These are phyloP conservation scores for Botrytis elliptica DNA, from an alignment of 2,329 filamentous ascomycete species.

Conservation along the genomic window DNA sequence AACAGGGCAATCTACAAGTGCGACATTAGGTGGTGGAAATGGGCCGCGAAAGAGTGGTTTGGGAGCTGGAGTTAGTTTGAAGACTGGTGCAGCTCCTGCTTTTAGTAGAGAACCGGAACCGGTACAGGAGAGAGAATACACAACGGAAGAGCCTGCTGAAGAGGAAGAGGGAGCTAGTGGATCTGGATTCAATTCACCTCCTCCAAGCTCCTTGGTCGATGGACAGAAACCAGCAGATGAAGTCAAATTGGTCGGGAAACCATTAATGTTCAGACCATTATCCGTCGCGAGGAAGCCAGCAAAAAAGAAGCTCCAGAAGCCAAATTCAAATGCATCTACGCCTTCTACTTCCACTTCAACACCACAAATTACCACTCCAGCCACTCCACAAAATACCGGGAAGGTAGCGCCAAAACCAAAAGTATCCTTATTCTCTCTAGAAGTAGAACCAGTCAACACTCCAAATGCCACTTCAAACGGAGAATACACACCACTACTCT, in stretches of 20 bases:
- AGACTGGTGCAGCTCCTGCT: conserved; percentile 78
- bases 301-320: conserved; percentile 56
- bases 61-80: conserved; percentile 65
- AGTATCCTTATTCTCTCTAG: conserved; percentile 68
- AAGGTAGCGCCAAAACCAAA: conserved; percentile 57
- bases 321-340: conserved; percentile 27
- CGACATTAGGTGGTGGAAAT: conserved; percentile 36
- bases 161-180: conserved; percentile 32
- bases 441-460: conserved; percentile 40
- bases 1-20: conserved; percentile 43
- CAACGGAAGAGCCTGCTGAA: conserved; percentile 29
- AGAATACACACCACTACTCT: conserved; percentile 55
- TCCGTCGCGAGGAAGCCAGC: conserved; percentile 75
- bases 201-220: conserved; percentile 51
- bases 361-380: conserved; percentile 28
- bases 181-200: conserved; percentile 41
- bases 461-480: conserved; percentile 25
- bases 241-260: conserved; percentile 71
- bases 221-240: conserved; percentile 59
- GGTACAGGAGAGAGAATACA: conserved; percentile 24
- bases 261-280: conserved; percentile 84
- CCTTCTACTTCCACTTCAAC: conserved; percentile 29
- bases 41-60: conserved; percentile 36
- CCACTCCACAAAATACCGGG: conserved; percentile 15
- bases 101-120: conserved; percentile 63